Evolutionary conservation across 768 basidiomycete genomes (phyloP).

Genomic region (Podaxis carcinomalis): DNA sequence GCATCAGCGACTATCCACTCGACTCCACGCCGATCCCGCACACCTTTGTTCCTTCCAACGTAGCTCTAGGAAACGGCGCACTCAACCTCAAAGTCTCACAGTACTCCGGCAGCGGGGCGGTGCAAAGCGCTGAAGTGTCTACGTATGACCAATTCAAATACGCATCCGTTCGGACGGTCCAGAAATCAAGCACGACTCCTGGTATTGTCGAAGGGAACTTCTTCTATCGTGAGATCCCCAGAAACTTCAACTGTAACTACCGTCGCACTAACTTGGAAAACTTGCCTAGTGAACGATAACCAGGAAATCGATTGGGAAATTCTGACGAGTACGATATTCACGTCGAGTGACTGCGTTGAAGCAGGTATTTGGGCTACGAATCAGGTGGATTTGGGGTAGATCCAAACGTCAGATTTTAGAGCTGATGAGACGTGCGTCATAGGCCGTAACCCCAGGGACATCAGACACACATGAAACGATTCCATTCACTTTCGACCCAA

Average conservation of each 20-base stretch:
- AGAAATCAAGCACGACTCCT: constrained; percentile 28
- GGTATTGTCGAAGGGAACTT: constrained; percentile 34
- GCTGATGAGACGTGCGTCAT: neutral
- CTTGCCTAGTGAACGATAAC: constrained; percentile 21
- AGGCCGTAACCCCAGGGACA: constrained; percentile 20
- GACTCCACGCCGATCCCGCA: constrained; percentile 18
- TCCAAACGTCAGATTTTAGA: neutral
- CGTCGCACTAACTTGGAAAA: neutral
- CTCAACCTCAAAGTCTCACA: constrained; percentile 29
- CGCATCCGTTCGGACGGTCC: constrained; percentile 30
- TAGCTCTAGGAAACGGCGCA: constrained; percentile 26
- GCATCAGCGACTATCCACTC: constrained; percentile 23
- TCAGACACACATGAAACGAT: constrained; percentile 18
- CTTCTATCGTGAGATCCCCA: constrained; percentile 25
- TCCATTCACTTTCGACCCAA: constrained; percentile 29
- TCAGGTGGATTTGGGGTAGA: constrained; percentile 17
- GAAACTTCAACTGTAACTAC: neutral
- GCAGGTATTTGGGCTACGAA: constrained; percentile 35
- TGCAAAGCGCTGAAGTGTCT: constrained; percentile 26
- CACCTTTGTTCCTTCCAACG: constrained; percentile 24
- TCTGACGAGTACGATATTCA: constrained; percentile 27
- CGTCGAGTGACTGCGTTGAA: constrained; percentile 22
- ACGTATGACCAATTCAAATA: constrained; percentile 26
- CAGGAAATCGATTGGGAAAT: constrained; percentile 32
- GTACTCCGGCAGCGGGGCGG: constrained; percentile 24